A percentile compares a stretch with the other conserved stretches of the same genome.
phyloP scores from a whole-genome alignment of 495 filamentous ascomycete genomes.

The Alectoria sarmentosa region DNA sequence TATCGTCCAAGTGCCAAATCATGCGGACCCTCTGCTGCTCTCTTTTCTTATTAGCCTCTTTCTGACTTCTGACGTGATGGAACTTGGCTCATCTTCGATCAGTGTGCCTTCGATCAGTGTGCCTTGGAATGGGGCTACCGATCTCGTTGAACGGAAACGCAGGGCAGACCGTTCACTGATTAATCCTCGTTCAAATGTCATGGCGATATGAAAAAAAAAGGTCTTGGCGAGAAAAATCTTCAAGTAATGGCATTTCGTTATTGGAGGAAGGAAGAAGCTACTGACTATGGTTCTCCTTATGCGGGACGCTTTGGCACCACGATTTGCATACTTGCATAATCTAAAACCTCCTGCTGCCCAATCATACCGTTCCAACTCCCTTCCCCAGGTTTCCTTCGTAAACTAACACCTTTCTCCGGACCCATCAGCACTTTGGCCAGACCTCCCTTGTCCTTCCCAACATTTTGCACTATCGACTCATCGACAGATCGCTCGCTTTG shows the following conservation, averaged over 20 bases:
- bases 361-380: not conserved
- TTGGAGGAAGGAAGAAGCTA: too few relatives aligned
- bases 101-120: too few relatives aligned
- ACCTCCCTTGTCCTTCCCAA: not conserved
- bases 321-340: conserved; percentile 13
- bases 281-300: too few relatives aligned
- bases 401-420: conserved; percentile 10
- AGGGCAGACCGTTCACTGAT: not conserved
- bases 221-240: too few relatives aligned
- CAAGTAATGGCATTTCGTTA: too few relatives aligned
- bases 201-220: too few relatives aligned
- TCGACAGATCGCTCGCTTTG: not conserved
- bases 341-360: conserved; percentile 6
- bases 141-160: not conserved
- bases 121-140: too few relatives aligned
- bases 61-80: too few relatives aligned
- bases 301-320: conserved; percentile 5
- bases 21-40: not conserved
- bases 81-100: too few relatives aligned
- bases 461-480: not conserved
- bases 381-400: conserved; percentile 15
- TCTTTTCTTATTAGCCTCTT: too few relatives aligned
- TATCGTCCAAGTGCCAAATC: conserved; percentile 4
- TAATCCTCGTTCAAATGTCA: too few relatives aligned
- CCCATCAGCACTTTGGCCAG: conserved; percentile 1